phyloP scores from a whole-genome alignment of 345 rosid species.

The Camelina hispida region DNA sequence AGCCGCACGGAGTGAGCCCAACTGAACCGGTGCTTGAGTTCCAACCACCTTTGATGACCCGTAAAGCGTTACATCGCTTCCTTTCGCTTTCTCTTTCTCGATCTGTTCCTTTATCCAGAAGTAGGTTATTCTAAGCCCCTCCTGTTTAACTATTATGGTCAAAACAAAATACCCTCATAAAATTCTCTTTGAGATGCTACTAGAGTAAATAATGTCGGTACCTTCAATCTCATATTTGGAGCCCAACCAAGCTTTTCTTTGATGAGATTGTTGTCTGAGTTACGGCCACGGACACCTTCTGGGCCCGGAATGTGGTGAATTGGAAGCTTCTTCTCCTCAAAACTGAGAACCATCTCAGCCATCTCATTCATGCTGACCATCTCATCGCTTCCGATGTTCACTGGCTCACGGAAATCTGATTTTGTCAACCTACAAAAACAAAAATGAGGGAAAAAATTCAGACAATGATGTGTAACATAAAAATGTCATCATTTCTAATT shows the following conservation, averaged over 20 bases:
- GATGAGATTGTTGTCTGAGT: slow-evolving; percentile 95
- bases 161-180: slow-evolving; percentile 1
- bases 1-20: slow-evolving; percentile 91
- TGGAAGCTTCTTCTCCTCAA: slow-evolving; percentile 86
- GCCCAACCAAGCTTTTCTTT: slow-evolving; percentile 99
- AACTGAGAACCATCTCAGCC: slow-evolving; percentile 96
- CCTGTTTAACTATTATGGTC: slow-evolving; percentile 51
- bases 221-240: slow-evolving; percentile 95
- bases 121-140: slow-evolving; percentile 91
- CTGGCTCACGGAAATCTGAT: slow-evolving; percentile 98
- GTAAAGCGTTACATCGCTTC: slow-evolving; percentile 73
- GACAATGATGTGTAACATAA: neutral
- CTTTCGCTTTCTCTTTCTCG: slow-evolving; percentile 88
- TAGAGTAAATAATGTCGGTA: slow-evolving; percentile 31
- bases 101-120: slow-evolving; percentile 96
- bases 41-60: slow-evolving; percentile 98
- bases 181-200: too few species aligned
- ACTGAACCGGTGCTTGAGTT: slow-evolving; percentile 97
- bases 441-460: neutral
- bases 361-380: slow-evolving; percentile 99
- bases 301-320: slow-evolving; percentile 98
- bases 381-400: slow-evolving; percentile 99
- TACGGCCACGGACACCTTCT: slow-evolving; percentile 98
- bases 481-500: neutral
- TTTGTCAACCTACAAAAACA: slow-evolving; percentile 70